phyloP scores from a whole-genome alignment of 2,329 filamentous ascomycete genomes.

The Polytolypa hystricis region DNA sequence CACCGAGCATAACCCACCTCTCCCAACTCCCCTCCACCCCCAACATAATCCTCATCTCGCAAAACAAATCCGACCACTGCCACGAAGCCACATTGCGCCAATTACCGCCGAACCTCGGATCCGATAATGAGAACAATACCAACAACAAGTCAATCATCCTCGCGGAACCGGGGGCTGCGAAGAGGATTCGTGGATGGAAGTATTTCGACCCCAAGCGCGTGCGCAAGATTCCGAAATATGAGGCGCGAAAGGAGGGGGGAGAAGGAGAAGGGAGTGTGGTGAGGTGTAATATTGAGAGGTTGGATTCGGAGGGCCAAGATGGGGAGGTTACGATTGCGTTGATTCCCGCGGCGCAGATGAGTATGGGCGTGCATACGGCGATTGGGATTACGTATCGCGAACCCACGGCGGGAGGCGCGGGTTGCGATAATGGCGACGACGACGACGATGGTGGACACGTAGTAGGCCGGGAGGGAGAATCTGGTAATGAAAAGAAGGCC shows the following conservation, averaged over 20 bases:
- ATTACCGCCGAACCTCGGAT: conserved; percentile 43
- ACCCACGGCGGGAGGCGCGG: conserved; percentile 27
- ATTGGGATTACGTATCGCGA: conserved; percentile 63
- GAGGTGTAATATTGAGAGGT: conserved; percentile 44
- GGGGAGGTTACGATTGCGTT: conserved; percentile 64
- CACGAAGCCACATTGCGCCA: conserved; percentile 58
- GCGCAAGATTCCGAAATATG: conserved; percentile 34
- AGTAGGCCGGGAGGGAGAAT: no score
- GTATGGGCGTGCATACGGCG: conserved; percentile 53
- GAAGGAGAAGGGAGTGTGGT: conserved; percentile 34
- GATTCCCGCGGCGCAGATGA: conserved; percentile 47
- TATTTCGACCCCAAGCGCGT: conserved; percentile 48
- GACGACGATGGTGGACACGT: no score
- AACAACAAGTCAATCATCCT: conserved; percentile 49
- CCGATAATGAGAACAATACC: no score
- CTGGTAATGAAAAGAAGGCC: no score
- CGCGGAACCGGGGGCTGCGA: conserved; percentile 54
- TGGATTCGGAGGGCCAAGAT: conserved; percentile 40
- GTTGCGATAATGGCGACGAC: no score
- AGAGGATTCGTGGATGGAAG: conserved; percentile 55
- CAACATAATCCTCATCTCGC: conserved; percentile 48
- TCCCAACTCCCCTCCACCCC: conserved; percentile 40
- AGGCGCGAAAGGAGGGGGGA: conserved; percentile 25
- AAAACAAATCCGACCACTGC: conserved; percentile 58
- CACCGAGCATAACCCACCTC: conserved; percentile 48